Evolutionary conservation across 2,329 filamentous ascomycete genomes (phyloP).

Genomic region (Pleurostoma richardsiae): DNA sequence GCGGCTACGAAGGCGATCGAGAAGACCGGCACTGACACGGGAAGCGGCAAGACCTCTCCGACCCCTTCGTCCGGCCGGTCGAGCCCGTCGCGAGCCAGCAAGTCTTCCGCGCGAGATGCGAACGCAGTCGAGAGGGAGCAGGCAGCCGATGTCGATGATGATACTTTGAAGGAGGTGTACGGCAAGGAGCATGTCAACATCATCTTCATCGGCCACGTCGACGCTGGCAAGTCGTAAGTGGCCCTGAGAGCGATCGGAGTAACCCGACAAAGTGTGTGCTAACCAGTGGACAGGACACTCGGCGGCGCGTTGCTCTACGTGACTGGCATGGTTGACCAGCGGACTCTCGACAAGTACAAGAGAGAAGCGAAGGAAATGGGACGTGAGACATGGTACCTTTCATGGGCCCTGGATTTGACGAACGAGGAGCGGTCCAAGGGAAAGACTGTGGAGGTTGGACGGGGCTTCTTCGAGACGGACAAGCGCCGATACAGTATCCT

Average conservation of each 20-base stretch:
- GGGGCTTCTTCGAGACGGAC: conserved; percentile 94
- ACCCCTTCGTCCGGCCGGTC: conserved; percentile 78
- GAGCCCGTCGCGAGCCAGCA: conserved; percentile 64
- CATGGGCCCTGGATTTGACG: conserved; percentile 95
- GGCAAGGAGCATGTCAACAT: conserved; percentile 93
- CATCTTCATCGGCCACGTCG: conserved; percentile 97
- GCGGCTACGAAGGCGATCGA: conserved; percentile 85
- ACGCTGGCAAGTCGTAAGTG: conserved; percentile 78
- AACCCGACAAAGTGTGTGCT: no score
- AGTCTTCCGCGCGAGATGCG: conserved; percentile 57
- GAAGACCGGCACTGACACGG: conserved; percentile 71
- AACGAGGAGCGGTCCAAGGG: conserved; percentile 95
- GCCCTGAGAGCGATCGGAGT: no score
- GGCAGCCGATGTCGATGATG: conserved; percentile 63
- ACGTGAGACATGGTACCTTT: conserved; percentile 97
- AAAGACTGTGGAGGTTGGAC: conserved; percentile 95
- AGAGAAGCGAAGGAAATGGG: conserved; percentile 92
- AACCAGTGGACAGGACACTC: conserved; percentile 48
- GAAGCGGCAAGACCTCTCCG: conserved; percentile 72
- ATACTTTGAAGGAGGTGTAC: conserved; percentile 87
- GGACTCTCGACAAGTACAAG: conserved; percentile 98
- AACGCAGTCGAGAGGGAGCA: conserved; percentile 84
- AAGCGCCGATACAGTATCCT: conserved; percentile 95
- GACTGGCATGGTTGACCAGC: conserved; percentile 98
- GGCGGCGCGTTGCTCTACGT: conserved; percentile 89